A percentile compares a stretch with the other conserved stretches of the same genome.
These are phyloP conservation scores for Tephrocybe sp. DNA, from an alignment of 768 basidiomycete genomes.

Conservation along the genomic window DNA sequence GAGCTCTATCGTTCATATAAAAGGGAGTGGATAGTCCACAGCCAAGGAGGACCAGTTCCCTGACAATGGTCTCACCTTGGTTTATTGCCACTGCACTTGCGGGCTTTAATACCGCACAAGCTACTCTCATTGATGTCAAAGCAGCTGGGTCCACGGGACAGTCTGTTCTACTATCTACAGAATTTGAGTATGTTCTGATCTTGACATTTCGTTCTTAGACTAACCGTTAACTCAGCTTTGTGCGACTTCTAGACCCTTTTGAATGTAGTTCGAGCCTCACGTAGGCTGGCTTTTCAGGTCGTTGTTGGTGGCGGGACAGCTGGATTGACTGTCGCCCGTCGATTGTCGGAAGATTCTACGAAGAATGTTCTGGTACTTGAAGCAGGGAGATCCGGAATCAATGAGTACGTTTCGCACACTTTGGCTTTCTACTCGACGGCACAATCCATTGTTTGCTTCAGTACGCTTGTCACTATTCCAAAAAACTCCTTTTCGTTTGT, in stretches of 20 bases:
- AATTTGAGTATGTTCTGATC: no score
- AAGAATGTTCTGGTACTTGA: slow-evolving; percentile 31
- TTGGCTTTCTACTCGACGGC: not conserved
- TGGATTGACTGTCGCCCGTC: slow-evolving; percentile 31
- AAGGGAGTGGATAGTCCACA: no score
- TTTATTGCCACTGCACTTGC: slow-evolving; percentile 5
- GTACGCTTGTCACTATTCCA: slow-evolving; percentile 27
- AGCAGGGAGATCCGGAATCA: slow-evolving; percentile 27
- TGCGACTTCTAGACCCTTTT: no score
- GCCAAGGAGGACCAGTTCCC: no score
- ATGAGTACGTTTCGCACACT: slow-evolving; percentile 17
- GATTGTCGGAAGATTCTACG: slow-evolving; percentile 24
- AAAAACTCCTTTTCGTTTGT: slow-evolving; percentile 26
- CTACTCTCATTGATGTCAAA: slow-evolving; percentile 21
- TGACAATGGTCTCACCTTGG: no score
- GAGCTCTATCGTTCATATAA: no score
- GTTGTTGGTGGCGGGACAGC: slow-evolving; percentile 35
- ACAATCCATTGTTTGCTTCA: slow-evolving; percentile 3
- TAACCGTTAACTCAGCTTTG: no score
- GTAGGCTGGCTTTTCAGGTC: no score
- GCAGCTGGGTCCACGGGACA: slow-evolving; percentile 13
- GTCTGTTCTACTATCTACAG: no score
- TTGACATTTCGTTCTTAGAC: no score
- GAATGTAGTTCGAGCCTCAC: no score
- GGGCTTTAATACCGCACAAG: slow-evolving; percentile 14